phyloP scores from a whole-genome alignment of 2,329 filamentous ascomycete species.

The Pochonia chlamydosporia region DNA sequence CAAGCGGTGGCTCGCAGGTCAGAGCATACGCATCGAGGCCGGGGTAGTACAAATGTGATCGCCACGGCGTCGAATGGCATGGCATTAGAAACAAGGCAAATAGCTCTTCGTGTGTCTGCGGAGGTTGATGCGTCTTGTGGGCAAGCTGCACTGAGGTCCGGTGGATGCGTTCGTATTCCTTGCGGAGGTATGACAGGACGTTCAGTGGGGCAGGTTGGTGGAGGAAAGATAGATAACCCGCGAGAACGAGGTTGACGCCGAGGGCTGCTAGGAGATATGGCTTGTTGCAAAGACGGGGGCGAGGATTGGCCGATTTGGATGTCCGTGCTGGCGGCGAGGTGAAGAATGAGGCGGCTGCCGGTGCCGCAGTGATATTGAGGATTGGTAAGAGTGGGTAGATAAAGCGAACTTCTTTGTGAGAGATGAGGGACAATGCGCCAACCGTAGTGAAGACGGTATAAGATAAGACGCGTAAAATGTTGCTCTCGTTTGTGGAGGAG shows the following conservation, averaged over 20 bases:
- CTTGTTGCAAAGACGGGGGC: conserved; percentile 41
- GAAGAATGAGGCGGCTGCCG: conserved; percentile 62
- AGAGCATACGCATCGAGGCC: conserved; percentile 74
- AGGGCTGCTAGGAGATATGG: conserved; percentile 53
- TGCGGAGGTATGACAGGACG: conserved; percentile 70
- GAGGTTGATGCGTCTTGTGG: conserved; percentile 12
- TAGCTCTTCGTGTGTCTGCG: conserved; percentile 35
- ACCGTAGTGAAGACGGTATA: conserved; percentile 55
- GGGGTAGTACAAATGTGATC: conserved; percentile 75
- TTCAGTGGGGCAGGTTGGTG: conserved; percentile 78
- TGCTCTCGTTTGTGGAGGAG: conserved; percentile 27
- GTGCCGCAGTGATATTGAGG: conserved; percentile 75
- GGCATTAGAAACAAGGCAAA: conserved; percentile 85
- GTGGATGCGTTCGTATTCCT: conserved; percentile 59
- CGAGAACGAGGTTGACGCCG: conserved; percentile 62
- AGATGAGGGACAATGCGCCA: conserved; percentile 64
- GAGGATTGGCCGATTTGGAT: conserved; percentile 18
- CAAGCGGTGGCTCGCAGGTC: conserved; percentile 82
- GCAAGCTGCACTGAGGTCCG: conserved; percentile 23
- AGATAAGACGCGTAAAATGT: conserved; percentile 40
- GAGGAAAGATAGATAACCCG: conserved; percentile 65
- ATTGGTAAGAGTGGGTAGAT: conserved; percentile 86
- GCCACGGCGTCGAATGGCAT: conserved; percentile 95
- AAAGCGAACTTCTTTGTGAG: conserved; percentile 97
- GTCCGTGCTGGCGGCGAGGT: conserved; percentile 25